These are phyloP conservation scores for Marasmius sp. DNA, from an alignment of 1,284 basidiomycete species.

Conservation along the genomic window DNA sequence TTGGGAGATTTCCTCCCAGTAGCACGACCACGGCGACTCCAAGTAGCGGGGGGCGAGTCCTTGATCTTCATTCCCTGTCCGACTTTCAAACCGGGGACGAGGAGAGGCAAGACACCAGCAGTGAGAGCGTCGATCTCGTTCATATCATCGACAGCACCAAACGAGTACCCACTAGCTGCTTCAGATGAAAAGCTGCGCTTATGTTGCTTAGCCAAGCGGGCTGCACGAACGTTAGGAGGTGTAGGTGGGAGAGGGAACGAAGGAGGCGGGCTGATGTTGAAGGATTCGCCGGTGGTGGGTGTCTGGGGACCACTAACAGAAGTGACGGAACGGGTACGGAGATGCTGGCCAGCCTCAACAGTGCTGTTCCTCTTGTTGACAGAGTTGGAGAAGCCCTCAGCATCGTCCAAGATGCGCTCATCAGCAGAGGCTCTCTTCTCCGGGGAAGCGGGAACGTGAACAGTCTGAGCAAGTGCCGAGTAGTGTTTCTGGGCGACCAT, in stretches of 20 bases:
- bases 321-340: constrained; percentile 48
- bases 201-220: constrained; percentile 44
- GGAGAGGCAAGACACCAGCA: constrained; percentile 62
- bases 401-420: constrained; percentile 27
- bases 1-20: not conserved
- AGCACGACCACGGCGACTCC: constrained; percentile 9
- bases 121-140: constrained; percentile 70
- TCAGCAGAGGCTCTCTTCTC: constrained; percentile 31
- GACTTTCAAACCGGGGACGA: constrained; percentile 64
- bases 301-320: constrained; percentile 45
- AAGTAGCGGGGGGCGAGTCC: constrained; percentile 42
- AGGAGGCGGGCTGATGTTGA: constrained; percentile 58
- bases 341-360: constrained; percentile 31
- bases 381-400: constrained; percentile 28
- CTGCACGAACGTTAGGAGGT: constrained; percentile 56
- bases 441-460: constrained; percentile 51
- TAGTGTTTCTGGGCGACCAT: constrained; percentile 72
- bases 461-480: constrained; percentile 61
- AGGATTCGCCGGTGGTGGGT: constrained; percentile 33
- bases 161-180: constrained; percentile 39
- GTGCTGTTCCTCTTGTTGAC: constrained; percentile 26
- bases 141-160: constrained; percentile 53
- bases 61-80: constrained; percentile 54
- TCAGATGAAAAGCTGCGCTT: constrained; percentile 63
- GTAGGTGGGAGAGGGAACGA: constrained; percentile 68